phyloP scores from a whole-genome alignment of 1,139 yeast species.

The Pneumocystis sp. region DNA sequence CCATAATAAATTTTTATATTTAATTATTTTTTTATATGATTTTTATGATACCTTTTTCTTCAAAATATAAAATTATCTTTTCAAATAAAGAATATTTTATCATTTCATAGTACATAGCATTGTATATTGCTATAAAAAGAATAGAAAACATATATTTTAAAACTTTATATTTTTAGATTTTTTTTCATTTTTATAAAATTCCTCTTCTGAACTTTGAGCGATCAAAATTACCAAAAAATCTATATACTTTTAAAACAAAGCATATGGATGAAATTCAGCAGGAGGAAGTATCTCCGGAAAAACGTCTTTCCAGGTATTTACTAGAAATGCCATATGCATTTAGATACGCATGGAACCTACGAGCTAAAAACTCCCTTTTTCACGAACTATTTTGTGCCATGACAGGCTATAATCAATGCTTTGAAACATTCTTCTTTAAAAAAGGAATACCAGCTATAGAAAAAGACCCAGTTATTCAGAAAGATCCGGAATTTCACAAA shows the following conservation, averaged over 20 bases:
- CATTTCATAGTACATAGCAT: background rate
- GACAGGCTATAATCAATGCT: constrained; percentile 36
- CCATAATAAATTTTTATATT: background rate
- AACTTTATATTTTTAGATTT: background rate
- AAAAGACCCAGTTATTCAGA: constrained; percentile 19
- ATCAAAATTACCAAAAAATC: background rate
- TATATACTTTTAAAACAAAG: background rate
- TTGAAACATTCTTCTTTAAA: constrained; percentile 37
- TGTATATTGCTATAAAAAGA: background rate
- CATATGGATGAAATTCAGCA: background rate
- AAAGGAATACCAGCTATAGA: constrained; percentile 24
- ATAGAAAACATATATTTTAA: background rate
- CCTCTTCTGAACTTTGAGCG: background rate
- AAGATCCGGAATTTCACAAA: constrained; percentile 15
- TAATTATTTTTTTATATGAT: background rate
- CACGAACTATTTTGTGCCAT: constrained; percentile 38
- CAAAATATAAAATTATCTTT: background rate
- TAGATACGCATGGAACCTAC: background rate
- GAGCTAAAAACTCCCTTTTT: constrained; percentile 27
- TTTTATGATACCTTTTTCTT: background rate
- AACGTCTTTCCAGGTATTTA: background rate
- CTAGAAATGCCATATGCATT: background rate
- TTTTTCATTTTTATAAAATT: background rate
- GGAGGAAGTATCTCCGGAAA: background rate
- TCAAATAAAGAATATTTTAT: background rate